These are phyloP conservation scores for Leptographium wingfieldii DNA, from an alignment of 2,329 filamentous ascomycete genomes.

Conservation along the genomic window DNA sequence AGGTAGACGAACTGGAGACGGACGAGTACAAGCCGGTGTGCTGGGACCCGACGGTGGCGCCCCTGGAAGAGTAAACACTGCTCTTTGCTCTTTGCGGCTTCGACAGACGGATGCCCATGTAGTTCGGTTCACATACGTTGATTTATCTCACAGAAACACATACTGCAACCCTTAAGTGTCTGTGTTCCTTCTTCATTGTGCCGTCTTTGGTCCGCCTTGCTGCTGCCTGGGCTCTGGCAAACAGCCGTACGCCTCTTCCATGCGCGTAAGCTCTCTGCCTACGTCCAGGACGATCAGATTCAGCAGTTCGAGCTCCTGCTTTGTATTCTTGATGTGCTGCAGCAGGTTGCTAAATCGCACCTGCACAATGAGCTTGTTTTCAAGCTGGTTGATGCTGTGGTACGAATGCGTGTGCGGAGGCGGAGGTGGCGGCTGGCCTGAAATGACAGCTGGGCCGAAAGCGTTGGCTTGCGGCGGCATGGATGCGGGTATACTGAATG, in stretches of 20 bases:
- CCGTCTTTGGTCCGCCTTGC: neutral
- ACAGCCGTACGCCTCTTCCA: neutral
- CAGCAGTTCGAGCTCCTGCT: neutral
- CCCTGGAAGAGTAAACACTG: conserved; percentile 7
- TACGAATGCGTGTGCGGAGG: neutral
- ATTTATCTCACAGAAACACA: too few species aligned
- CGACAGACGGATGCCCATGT: neutral
- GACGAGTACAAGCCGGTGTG: conserved; percentile 17
- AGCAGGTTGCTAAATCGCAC: neutral
- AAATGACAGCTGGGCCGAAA: neutral
- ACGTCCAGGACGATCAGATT: neutral
- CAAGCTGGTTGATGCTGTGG: neutral
- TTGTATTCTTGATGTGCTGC: neutral
- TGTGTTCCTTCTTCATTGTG: neutral
- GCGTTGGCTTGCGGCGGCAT: neutral
- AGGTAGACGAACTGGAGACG: conserved; percentile 35
- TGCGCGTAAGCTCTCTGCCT: neutral
- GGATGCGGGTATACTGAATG: neutral
- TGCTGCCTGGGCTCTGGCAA: neutral
- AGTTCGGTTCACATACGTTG: neutral
- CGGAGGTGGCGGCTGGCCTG: neutral
- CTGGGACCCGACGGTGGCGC: conserved; percentile 17
- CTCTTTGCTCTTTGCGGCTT: neutral
- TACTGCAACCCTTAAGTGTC: neutral
- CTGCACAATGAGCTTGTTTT: neutral